These are phyloP conservation scores for Scutellaria minor DNA, from an alignment of 257 asterid genomes.

Conservation along the genomic window DNA sequence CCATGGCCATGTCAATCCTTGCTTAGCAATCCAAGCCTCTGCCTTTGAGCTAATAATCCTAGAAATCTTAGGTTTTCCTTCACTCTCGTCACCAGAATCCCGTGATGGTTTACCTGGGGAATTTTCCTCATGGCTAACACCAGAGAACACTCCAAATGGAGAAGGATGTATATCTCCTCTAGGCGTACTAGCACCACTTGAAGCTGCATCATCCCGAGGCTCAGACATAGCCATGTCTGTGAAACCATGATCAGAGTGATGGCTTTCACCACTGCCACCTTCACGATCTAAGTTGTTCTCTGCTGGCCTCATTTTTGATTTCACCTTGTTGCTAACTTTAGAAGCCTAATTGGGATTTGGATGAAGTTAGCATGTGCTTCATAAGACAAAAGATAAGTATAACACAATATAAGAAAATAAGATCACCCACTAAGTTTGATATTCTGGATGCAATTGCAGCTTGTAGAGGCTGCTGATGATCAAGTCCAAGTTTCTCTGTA, in stretches of 20 bases:
- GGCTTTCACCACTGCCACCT: conserved; percentile 71
- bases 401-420: conserved; percentile 10
- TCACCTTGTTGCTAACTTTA: conserved; percentile 84
- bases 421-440: conserved; percentile 73
- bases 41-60: conserved; percentile 75
- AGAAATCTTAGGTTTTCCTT: conserved; percentile 71
- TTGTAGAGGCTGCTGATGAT: conserved; percentile 88
- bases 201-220: conserved; percentile 79
- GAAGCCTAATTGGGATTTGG: conserved; percentile 65
- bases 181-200: conserved; percentile 91
- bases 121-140: conserved; percentile 46
- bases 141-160: conserved; percentile 71
- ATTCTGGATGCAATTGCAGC: conserved; percentile 81
- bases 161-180: conserved; percentile 71
- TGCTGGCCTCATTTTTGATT: conserved; percentile 68
- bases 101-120: conserved; percentile 49
- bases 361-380: conserved; percentile 41
- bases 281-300: conserved; percentile 59
- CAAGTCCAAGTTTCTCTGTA: conserved; percentile 68
- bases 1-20: conserved; percentile 82
- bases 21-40: conserved; percentile 83
- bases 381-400: conserved; percentile 17
- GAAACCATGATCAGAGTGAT: conserved; percentile 64
- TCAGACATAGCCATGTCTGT: conserved; percentile 52
- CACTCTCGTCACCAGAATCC: conserved; percentile 78